Percentiles rank a stretch among this genome's conserved stretches.
These are phyloP conservation scores for Termitomyces sp. DNA, from an alignment of 768 basidiomycete genomes.

Conservation along the genomic window DNA sequence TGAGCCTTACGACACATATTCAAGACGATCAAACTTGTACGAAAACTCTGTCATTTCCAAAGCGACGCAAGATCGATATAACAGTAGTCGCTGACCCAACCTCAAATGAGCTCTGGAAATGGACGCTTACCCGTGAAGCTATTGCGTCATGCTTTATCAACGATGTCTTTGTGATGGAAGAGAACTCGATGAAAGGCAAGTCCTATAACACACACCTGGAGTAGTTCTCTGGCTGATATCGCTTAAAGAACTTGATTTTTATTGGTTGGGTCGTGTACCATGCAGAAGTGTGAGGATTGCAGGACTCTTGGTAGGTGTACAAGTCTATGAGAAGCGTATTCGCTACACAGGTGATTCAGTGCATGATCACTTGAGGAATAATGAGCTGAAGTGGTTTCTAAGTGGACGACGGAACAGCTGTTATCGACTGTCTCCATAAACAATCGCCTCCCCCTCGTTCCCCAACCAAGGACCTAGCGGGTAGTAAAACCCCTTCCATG, in stretches of 20 bases:
- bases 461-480: constrained; percentile 12
- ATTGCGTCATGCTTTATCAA: constrained; percentile 49
- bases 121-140: constrained; percentile 54
- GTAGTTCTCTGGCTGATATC: constrained; percentile 1
- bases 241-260: constrained; percentile 50
- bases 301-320: constrained; percentile 61
- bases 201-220: neutral
- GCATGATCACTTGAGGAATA: neutral
- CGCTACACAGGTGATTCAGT: constrained; percentile 48
- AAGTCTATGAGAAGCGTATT: constrained; percentile 51
- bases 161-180: constrained; percentile 46
- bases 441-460: constrained; percentile 21
- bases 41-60: constrained; percentile 17
- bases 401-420: constrained; percentile 79
- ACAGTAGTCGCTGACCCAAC: neutral
- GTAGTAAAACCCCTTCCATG: constrained; percentile 8
- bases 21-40: constrained; percentile 6
- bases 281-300: constrained; percentile 59
- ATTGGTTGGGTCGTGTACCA: constrained; percentile 67
- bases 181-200: constrained; percentile 26
- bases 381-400: neutral
- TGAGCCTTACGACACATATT: constrained; percentile 20
- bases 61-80: constrained; percentile 10
- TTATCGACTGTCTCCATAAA: constrained; percentile 60
- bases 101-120: constrained; percentile 33